These are phyloP conservation scores for Globisporangium takayamanum DNA, from an alignment of 352 stramenopile species.

Conservation along the genomic window DNA sequence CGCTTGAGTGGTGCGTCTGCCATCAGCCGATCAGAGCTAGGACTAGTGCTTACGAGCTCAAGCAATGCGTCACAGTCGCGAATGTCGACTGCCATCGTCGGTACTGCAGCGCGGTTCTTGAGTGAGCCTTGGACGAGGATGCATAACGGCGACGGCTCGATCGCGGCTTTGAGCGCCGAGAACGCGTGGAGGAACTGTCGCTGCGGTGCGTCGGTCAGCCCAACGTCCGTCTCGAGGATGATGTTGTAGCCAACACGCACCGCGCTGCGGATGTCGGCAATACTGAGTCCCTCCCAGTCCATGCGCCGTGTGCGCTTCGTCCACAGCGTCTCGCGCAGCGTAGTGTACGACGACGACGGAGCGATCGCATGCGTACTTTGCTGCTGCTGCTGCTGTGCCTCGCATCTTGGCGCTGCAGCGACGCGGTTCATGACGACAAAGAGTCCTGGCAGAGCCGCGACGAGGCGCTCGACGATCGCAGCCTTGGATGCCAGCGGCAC, in stretches of 20 bases:
- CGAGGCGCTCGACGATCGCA: slow-evolving; percentile 34
- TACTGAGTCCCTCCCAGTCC: slow-evolving; percentile 19
- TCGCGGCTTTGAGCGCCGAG: slow-evolving; percentile 49
- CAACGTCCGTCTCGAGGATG: slow-evolving; percentile 75
- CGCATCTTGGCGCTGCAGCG: neutral
- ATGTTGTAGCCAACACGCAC: slow-evolving; percentile 49
- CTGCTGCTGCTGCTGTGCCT: neutral
- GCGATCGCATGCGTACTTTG: slow-evolving; percentile 1
- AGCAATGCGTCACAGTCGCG: neutral
- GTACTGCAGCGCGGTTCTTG: slow-evolving; percentile 33
- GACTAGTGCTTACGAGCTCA: neutral
- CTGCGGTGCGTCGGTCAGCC: slow-evolving; percentile 50
- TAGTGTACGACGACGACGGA: slow-evolving; percentile 10
- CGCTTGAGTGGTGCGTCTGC: slow-evolving; percentile 40
- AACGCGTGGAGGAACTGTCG: slow-evolving; percentile 57
- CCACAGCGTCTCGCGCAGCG: slow-evolving; percentile 4
- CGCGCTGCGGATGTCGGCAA: slow-evolving; percentile 27
- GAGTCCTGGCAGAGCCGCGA: slow-evolving; percentile 47
- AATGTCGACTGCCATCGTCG: neutral
- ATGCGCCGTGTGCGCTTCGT: neutral
- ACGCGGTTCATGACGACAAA: slow-evolving; percentile 64
- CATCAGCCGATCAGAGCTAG: slow-evolving; percentile 15
- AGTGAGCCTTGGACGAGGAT: slow-evolving; percentile 49
- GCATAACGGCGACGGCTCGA: slow-evolving; percentile 57
- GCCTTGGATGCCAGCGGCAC: slow-evolving; percentile 35